Evolutionary conservation across 805 yeast species (phyloP), one percentile per base, ranked within the genome.

Genomic region (Ogataea corticis): DNA sequence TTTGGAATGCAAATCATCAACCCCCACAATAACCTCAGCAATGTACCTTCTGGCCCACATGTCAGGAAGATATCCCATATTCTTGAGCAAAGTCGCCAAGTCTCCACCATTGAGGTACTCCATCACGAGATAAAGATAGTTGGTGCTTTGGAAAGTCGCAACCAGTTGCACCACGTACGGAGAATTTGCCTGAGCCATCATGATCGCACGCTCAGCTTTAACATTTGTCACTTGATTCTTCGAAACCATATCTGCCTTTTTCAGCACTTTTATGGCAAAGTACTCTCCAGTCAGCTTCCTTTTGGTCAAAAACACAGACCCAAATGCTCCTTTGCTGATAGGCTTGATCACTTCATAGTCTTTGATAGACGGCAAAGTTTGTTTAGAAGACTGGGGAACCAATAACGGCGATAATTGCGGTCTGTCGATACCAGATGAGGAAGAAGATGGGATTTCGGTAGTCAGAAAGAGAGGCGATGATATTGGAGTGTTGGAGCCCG

Each of bases 51-150:
- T 82, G 0, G 89, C 80, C 98, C 98, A 94, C 34, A 80, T 81
- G 53, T 85, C 87, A 0, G 96, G 92, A 18, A 94, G 66, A 2
- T 83, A 82, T 0, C 96, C 97, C 63, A 92, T 74, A 66, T 82
- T 79, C 58, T 87, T 87, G 21, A 94, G 69, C 42, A 95, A 69
- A 0, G 96, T 83, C 0, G 97, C 94, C 58, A 92, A 79, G 63
- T 94, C 99, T 28, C 99, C 99, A 34, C 99, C 99, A 54, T 86
- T 88, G 32, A 94, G 70, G 59, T 89, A 94, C 63, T 94, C 99
- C 98, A 95, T 92, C 2, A 94, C 99, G 54, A 94, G 71, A 59
- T 87, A 94, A 14, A 94, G 70, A 61, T 85, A 90, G 49, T 89
- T 95, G 40, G 80, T 79, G 49, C 88, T 87, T 67, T 94, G 99